Percentiles rank a stretch among this genome's conserved stretches.
These are phyloP conservation scores for Coccomyxa sp. DNA, from an alignment of 139 green algal species.

Conservation along the genomic window DNA sequence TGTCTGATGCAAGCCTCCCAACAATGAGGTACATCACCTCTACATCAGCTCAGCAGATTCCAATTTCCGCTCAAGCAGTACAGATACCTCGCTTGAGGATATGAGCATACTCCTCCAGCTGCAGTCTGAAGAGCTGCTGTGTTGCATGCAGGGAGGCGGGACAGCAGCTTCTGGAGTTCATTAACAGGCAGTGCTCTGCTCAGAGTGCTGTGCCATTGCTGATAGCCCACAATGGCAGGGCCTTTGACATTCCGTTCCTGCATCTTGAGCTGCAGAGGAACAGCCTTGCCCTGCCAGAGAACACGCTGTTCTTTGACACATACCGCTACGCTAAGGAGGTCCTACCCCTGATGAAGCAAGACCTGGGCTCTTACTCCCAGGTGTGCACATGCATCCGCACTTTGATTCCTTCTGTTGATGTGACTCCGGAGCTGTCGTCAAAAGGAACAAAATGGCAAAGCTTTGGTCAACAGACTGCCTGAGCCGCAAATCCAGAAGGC, in stretches of 20 bases:
- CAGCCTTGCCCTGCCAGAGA: constrained; percentile 20
- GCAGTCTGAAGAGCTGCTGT: neutral
- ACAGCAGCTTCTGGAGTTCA: constrained; percentile 27
- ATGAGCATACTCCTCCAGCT: neutral
- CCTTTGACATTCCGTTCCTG: constrained; percentile 17
- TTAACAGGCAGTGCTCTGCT: constrained; percentile 14
- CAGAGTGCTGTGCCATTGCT: constrained; percentile 33
- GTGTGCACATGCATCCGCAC: too few relatives aligned
- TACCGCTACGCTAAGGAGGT: too few relatives aligned
- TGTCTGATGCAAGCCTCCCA: neutral
- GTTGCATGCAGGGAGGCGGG: constrained; percentile 16
- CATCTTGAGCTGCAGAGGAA: neutral
- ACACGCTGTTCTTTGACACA: constrained; percentile 48
- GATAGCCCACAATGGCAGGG: constrained; percentile 16
- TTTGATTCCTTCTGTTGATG: too few relatives aligned
- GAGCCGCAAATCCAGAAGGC: too few relatives aligned
- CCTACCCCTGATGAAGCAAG: too few relatives aligned
- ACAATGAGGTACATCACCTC: neutral
- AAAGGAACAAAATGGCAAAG: too few relatives aligned
- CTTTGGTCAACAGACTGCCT: too few relatives aligned
- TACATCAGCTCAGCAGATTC: constrained; percentile 9
- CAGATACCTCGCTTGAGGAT: too few relatives aligned
- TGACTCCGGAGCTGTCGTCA: too few relatives aligned
- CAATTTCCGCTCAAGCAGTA: too few relatives aligned
- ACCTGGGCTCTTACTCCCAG: too few relatives aligned